These are phyloP conservation scores for Salvia sclarea DNA, from an alignment of 305 asterid species.

Conservation along the genomic window DNA sequence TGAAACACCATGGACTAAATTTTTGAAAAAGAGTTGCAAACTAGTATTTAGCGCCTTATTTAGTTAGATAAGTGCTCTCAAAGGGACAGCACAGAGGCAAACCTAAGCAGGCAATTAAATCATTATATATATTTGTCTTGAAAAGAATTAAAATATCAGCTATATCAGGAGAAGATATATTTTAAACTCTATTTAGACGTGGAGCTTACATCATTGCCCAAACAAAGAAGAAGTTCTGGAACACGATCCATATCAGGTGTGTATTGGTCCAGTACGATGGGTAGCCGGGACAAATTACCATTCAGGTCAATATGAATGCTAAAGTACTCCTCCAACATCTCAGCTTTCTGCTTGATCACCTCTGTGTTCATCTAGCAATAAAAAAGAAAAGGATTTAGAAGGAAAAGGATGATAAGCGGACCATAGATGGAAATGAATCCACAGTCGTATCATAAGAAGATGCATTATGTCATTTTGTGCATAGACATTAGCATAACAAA, in stretches of 20 bases:
- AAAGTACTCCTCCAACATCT: slow-evolving; percentile 88
- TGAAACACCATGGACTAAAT: slow-evolving; percentile 8
- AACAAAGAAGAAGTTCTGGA: slow-evolving; percentile 87
- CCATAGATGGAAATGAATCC: slow-evolving; percentile 4
- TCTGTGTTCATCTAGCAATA: slow-evolving; percentile 69
- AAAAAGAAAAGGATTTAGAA: slow-evolving; percentile 20
- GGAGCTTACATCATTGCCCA: slow-evolving; percentile 95
- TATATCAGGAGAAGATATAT: neutral
- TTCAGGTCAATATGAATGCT: slow-evolving; percentile 62
- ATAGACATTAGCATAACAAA: slow-evolving; percentile 27
- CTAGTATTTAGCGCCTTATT: neutral
- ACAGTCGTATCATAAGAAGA: slow-evolving; percentile 11
- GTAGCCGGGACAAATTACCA: slow-evolving; percentile 85
- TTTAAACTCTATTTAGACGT: slow-evolving; percentile 3
- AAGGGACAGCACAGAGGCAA: neutral
- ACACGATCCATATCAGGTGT: slow-evolving; percentile 97
- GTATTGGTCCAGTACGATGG: slow-evolving; percentile 93
- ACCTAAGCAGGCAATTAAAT: slow-evolving; percentile 7
- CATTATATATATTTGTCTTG: slow-evolving; percentile 14
- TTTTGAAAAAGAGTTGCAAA: slow-evolving; percentile 14
- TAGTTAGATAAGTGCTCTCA: neutral
- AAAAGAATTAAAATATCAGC: slow-evolving; percentile 10
- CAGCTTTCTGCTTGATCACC: slow-evolving; percentile 71
- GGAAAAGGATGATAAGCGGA: neutral
- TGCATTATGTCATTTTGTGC: slow-evolving; percentile 2